Conservation (phyloP, 2,329 filamentous ascomycete genomes). For the Alternaria metachromatica region DNA sequence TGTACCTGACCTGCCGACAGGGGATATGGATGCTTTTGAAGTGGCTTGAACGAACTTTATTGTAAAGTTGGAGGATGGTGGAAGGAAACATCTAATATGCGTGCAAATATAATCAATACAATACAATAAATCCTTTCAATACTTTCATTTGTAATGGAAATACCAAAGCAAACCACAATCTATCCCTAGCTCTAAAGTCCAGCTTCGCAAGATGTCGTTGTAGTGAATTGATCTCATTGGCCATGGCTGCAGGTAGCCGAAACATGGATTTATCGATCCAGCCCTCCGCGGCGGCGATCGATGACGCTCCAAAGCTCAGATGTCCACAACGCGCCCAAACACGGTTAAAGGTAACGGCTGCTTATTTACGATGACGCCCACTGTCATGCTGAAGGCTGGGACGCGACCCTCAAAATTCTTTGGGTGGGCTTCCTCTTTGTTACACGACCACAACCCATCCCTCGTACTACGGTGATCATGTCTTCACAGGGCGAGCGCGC, state of each 20-base stretch:
- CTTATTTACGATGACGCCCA: conserved; percentile 10
- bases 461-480: conserved; percentile 15
- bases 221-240: neutral
- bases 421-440: neutral
- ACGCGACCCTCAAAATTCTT: neutral
- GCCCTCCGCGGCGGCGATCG: conserved; percentile 6
- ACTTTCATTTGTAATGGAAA: neutral
- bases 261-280: conserved; percentile 5
- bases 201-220: neutral
- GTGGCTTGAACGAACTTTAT: conserved; percentile 15
- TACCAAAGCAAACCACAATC: neutral
- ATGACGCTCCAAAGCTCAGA: conserved; percentile 14
- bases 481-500: conserved; percentile 43
- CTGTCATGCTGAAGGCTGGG: neutral
- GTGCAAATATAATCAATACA: neutral
- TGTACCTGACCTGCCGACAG: conserved; percentile 33
- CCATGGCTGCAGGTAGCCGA: neutral
- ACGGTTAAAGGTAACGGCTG: neutral
- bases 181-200: neutral
- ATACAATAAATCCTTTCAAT: neutral
- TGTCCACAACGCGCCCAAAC: conserved; percentile 7
- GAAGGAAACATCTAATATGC: neutral
- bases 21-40: conserved; percentile 40
- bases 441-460: neutral
- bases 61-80: neutral